phyloP scores from a whole-genome alignment of 106 monocot genomes.

The Gastrodia elata region DNA sequence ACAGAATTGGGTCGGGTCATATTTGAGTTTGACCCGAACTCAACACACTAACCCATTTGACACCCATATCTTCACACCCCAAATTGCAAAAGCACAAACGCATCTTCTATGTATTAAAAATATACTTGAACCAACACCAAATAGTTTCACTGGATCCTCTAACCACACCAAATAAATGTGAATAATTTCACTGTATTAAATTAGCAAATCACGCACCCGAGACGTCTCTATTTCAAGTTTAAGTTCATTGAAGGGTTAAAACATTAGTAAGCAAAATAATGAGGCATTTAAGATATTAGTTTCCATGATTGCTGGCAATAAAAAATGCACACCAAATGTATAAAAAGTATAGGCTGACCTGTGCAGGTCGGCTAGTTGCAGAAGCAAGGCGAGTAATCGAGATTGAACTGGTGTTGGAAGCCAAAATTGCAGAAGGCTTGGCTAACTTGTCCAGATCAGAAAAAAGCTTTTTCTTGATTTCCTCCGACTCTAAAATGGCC shows the following conservation, averaged over 20 bases:
- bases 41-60: too few relatives aligned
- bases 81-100: too few relatives aligned
- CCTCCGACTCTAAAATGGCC: slow-evolving; percentile 91
- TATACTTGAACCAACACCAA: too few relatives aligned
- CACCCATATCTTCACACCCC: too few relatives aligned
- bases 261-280: neutral
- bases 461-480: slow-evolving; percentile 70
- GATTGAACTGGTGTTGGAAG: slow-evolving; percentile 96
- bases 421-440: slow-evolving; percentile 75
- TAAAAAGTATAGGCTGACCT: slow-evolving; percentile 36
- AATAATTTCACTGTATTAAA: neutral
- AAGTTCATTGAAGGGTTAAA: neutral
- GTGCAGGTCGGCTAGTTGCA: slow-evolving; percentile 62
- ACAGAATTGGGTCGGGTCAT: too few relatives aligned
- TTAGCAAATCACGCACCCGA: neutral
- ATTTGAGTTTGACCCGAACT: too few relatives aligned
- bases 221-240: neutral
- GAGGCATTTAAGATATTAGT: neutral
- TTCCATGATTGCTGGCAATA: neutral
- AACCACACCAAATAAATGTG: too few relatives aligned
- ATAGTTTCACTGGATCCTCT: too few relatives aligned
- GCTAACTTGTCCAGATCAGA: slow-evolving; percentile 61
- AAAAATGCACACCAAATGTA: neutral
- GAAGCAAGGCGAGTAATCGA: slow-evolving; percentile 94
- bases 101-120: too few relatives aligned